Evolutionary conservation across 164 flowering plant species (phyloP).

Genomic region (Hamamelis virginiana): DNA sequence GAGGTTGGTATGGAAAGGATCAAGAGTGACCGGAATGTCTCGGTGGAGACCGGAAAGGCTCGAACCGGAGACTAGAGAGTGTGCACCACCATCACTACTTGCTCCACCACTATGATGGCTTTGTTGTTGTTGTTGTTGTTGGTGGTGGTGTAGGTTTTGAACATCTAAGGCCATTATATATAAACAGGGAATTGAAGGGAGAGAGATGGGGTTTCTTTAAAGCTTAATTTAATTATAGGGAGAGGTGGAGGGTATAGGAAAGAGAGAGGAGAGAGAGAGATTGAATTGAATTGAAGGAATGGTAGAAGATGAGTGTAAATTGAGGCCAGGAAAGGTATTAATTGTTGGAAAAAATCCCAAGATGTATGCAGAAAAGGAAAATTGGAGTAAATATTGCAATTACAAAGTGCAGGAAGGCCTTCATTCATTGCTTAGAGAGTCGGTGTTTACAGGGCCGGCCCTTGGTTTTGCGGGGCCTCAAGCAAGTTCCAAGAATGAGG

Average conservation of each 20-base stretch:
- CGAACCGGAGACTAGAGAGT: background rate
- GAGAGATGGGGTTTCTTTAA: conserved; percentile 48
- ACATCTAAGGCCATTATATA: conserved; percentile 47
- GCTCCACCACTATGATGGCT: no score
- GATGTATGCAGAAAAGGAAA: conserved; percentile 42
- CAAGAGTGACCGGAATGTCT: conserved; percentile 16
- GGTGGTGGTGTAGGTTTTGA: conserved; percentile 34
- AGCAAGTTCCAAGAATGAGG: no score
- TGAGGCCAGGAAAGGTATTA: conserved; percentile 63
- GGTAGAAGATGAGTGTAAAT: conserved; percentile 62
- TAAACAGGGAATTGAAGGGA: conserved; percentile 33
- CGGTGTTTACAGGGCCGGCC: no score
- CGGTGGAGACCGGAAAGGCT: conserved; percentile 8
- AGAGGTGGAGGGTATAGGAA: conserved; percentile 22
- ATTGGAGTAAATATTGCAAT: conserved; percentile 57
- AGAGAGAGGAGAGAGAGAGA: conserved; percentile 34
- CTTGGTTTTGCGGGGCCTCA: no score
- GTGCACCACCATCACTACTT: conserved; percentile 16
- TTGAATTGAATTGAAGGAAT: conserved; percentile 59
- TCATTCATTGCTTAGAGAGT: conserved; percentile 53
- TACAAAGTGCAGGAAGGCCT: conserved; percentile 41
- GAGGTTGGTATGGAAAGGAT: conserved; percentile 23
- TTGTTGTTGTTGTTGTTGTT: no score
- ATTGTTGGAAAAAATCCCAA: conserved; percentile 55
- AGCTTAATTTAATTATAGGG: conserved; percentile 53